A percentile compares a stretch with the other conserved stretches of the same genome.
phyloP scores from a whole-genome alignment of 768 basidiomycete species.

The Kwoniella europaea region DNA sequence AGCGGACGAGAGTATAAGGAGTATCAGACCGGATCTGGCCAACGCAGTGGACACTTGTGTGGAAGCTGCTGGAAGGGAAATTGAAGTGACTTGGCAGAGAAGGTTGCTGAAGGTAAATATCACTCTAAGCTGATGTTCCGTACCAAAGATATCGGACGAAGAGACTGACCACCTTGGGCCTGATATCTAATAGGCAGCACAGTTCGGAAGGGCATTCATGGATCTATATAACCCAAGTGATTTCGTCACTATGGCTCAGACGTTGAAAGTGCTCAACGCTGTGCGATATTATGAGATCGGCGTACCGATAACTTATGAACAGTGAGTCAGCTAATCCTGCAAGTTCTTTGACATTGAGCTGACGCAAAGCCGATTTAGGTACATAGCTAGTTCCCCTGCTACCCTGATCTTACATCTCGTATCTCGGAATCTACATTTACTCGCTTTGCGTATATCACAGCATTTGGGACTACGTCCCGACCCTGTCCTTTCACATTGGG shows the following conservation, averaged over 20 bases:
- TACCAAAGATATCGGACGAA: too few relatives aligned
- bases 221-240: constrained; percentile 91
- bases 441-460: constrained; percentile 86
- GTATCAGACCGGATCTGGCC: constrained; percentile 81
- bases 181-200: constrained; percentile 72
- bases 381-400: constrained; percentile 76
- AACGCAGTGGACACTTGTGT: constrained; percentile 88
- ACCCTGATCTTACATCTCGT: constrained; percentile 82
- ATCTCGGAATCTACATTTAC: constrained; percentile 83
- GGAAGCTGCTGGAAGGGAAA: constrained; percentile 89
- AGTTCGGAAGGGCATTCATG: constrained; percentile 90
- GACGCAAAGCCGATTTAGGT: constrained; percentile 63
- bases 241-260: constrained; percentile 89
- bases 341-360: not conserved
- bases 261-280: constrained; percentile 90
- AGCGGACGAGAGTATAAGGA: constrained; percentile 89
- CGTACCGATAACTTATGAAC: constrained; percentile 85
- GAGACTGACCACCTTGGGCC: not conserved
- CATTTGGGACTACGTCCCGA: constrained; percentile 83
- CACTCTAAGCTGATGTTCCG: too few relatives aligned
- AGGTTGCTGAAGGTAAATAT: constrained; percentile 74
- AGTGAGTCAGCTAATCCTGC: constrained; percentile 65
- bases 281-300: constrained; percentile 90
- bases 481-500: constrained; percentile 92
- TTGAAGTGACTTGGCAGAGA: constrained; percentile 88